A percentile compares a stretch with the other conserved stretches of the same genome.
Conservation (phyloP, 495 filamentous ascomycete genomes). For the Penicilliopsis zonata region DNA sequence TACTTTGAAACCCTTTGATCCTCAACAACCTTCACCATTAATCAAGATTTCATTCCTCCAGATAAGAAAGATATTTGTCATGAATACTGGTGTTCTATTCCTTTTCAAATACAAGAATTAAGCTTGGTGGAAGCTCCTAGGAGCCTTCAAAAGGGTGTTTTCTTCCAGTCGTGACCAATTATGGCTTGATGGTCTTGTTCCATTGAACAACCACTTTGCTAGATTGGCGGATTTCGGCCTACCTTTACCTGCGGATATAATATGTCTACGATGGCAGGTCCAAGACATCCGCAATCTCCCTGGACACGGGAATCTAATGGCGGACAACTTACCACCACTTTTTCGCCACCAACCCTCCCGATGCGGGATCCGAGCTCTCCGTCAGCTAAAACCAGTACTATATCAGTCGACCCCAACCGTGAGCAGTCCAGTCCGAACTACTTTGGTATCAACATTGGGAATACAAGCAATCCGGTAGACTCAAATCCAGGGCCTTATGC, state of each 20-base stretch:
- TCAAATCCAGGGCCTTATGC: constrained; percentile 42
- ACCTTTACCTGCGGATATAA: constrained; percentile 5
- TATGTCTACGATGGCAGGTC: constrained; percentile 30
- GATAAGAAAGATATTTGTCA: no score
- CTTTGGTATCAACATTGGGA: constrained; percentile 62
- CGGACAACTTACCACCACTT: constrained; percentile 14
- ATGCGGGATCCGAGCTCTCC: constrained; percentile 21
- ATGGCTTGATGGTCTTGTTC: constrained; percentile 8
- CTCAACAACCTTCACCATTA: no score
- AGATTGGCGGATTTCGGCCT: constrained; percentile 4
- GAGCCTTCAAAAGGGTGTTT: neutral
- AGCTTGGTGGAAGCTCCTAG: neutral
- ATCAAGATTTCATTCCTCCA: no score
- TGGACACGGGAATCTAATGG: constrained; percentile 26
- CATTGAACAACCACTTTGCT: neutral
- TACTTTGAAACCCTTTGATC: no score
- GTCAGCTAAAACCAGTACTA: constrained; percentile 29
- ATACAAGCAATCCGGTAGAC: constrained; percentile 42
- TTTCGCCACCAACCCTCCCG: constrained; percentile 14
- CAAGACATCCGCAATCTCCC: constrained; percentile 33
- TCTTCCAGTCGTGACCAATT: neutral
- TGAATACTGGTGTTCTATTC: no score
- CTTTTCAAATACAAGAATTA: no score
- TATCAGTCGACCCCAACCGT: constrained; percentile 23
- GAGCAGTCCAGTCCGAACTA: constrained; percentile 62